A percentile compares a stretch with the other conserved stretches of the same genome.
phyloP scores from a whole-genome alignment of 2,329 filamentous ascomycete genomes.

The Ampelomyces quisqualis region DNA sequence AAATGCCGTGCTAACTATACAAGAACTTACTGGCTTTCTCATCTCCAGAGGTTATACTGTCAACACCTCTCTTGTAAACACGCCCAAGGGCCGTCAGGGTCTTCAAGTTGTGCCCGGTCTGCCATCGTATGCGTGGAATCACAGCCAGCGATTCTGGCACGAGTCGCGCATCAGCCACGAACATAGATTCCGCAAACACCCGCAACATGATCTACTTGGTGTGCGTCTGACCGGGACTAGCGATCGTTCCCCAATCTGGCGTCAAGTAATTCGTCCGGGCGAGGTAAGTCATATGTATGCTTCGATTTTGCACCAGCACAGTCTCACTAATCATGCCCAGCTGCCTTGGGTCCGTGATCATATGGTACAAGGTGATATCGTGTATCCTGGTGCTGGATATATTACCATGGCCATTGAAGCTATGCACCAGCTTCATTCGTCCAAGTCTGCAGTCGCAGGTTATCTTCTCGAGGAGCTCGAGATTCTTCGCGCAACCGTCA shows the following conservation, averaged over 20 bases:
- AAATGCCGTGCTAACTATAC: constrained; percentile 10
- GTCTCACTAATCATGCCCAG: too few species aligned
- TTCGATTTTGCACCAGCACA: too few species aligned
- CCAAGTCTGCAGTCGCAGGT: constrained; percentile 3
- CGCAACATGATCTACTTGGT: constrained; percentile 25
- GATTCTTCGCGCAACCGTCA: constrained; percentile 19
- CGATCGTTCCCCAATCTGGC: constrained; percentile 43
- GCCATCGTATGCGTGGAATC: constrained; percentile 11
- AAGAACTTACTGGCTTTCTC: constrained; percentile 18
- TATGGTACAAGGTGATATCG: constrained; percentile 30
- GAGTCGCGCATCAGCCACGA: constrained; percentile 17
- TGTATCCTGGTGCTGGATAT: constrained; percentile 51
- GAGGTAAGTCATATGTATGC: too few species aligned
- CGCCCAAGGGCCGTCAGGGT: neutral
- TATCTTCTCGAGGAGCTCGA: constrained; percentile 22
- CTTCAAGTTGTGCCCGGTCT: constrained; percentile 9
- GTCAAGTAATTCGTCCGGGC: constrained; percentile 44
- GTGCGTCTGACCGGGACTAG: neutral
- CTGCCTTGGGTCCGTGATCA: constrained; percentile 54
- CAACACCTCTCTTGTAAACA: too few species aligned
- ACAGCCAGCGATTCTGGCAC: constrained; percentile 5
- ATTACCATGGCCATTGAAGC: constrained; percentile 50
- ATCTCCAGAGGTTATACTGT: constrained; percentile 11
- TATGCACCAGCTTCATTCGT: constrained; percentile 11
- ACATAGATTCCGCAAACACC: constrained; percentile 6